Conservation (phyloP, 768 basidiomycete species). For the Psilocybe sp. region DNA sequence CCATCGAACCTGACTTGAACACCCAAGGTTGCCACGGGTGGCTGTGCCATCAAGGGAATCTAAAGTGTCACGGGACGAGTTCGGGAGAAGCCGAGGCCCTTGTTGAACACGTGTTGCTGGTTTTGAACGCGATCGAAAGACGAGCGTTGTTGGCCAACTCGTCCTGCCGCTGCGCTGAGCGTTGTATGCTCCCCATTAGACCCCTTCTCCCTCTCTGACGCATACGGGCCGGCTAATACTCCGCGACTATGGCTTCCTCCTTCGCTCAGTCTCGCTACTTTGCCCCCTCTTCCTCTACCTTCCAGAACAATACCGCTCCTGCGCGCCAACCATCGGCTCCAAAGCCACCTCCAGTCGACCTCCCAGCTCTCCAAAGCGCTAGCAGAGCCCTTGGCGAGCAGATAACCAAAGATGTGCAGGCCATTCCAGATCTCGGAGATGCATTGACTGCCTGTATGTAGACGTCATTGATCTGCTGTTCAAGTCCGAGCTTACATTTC, state of each 20-base stretch:
- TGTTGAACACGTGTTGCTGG: constrained; percentile 22
- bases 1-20: too few species aligned
- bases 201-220: neutral
- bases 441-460: constrained; percentile 57
- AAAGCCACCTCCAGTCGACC: constrained; percentile 47
- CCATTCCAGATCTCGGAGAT: constrained; percentile 75
- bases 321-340: constrained; percentile 22
- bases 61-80: neutral
- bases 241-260: constrained; percentile 13
- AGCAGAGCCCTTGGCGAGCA: constrained; percentile 66
- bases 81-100: neutral
- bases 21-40: too few species aligned
- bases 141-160: constrained; percentile 1
- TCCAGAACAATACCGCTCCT: constrained; percentile 11
- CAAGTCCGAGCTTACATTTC: neutral
- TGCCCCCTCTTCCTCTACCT: constrained; percentile 16
- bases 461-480: neutral
- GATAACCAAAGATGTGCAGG: constrained; percentile 69
- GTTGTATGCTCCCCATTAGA: constrained; percentile 1
- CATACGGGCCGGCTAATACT: constrained; percentile 1
- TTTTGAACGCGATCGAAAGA: constrained; percentile 25
- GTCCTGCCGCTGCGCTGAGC: constrained; percentile 7
- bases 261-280: constrained; percentile 14
- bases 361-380: constrained; percentile 62
- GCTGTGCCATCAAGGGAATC: too few species aligned